Base-by-base conservation (phyloP, 179 eudicot species). In the Silene vulgaris region DNA sequence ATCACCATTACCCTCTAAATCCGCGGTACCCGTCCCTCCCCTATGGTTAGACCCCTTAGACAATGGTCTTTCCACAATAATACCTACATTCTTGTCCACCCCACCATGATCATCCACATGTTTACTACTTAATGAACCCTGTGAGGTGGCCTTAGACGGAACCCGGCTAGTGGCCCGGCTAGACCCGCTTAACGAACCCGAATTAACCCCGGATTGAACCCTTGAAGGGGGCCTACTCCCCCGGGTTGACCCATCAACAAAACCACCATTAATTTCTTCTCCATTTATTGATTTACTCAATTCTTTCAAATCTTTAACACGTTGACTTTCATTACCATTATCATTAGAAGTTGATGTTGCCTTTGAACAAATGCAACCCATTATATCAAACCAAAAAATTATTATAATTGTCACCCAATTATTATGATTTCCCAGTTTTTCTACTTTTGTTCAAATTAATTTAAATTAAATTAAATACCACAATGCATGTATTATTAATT, bases 291-390 rank as follows among this genome's bases (percentile, higher is more conserved):
- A 11, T 40, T 71, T 4, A 52, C 65, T 3, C 74, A 65, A 7
- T 66, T 62, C 59, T 68, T 81, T 81, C 75, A 75, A 62, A 52
- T 74, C 76, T 40, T 72, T 72, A 7, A 23, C 35, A 0, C 66
- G 71, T 52, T 77, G 62, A 48, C 56, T 78, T 68, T 76, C 45
- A 17, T 52, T 61, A 5, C 11, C 79, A 71, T 72, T 3, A 56
- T 75, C 65, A 1, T 59, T 72, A 16, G 69, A 6, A 16, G 79
- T 23, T 23, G 26, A 62, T 60, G 80, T 26, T 62, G 74, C 75
- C 59, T 79, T 82, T 9, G 85, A 82, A 64, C 85, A 82, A 76
- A 82, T 74, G 66, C 85, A 82, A 19, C 85, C 85, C 85, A 82
- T 82, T 23, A 65, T 78, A 30, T 28, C 2, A 17, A 60, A 8